A percentile compares a stretch with the other conserved stretches of the same genome.
phyloP scores from a whole-genome alignment of 352 stramenopile genomes.

The Globisporangium middletonii region DNA sequence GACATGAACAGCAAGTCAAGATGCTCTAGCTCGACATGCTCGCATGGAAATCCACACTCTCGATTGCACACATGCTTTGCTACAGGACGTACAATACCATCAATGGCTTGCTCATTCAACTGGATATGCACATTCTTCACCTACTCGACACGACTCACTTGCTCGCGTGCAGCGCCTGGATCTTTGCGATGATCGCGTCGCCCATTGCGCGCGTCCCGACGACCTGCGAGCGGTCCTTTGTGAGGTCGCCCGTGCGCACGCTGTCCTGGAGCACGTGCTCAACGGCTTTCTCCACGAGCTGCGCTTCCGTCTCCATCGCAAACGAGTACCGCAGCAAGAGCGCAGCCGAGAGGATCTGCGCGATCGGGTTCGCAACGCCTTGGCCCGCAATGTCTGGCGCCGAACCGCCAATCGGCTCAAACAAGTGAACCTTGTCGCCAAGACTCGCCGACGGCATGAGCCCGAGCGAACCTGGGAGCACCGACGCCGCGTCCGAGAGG shows the following conservation, averaged over 20 bases:
- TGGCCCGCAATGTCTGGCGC: slow-evolving; percentile 97
- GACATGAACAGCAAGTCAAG: too few relatives aligned
- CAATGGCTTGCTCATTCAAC: too few relatives aligned
- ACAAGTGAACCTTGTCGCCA: slow-evolving; percentile 88
- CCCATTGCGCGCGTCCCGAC: slow-evolving; percentile 74
- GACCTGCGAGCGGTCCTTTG: slow-evolving; percentile 40
- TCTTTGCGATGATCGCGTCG: slow-evolving; percentile 76
- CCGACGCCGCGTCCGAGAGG: slow-evolving; percentile 96
- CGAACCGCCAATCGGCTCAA: slow-evolving; percentile 97
- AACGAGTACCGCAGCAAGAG: slow-evolving; percentile 97
- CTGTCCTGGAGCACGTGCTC: slow-evolving; percentile 80
- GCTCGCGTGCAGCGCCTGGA: slow-evolving; percentile 37
- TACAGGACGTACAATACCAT: too few relatives aligned
- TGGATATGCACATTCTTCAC: neutral
- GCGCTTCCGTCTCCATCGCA: slow-evolving; percentile 71
- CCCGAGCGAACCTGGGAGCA: slow-evolving; percentile 96
- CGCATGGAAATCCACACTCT: too few relatives aligned
- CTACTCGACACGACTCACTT: too few relatives aligned
- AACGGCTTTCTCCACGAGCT: slow-evolving; percentile 76
- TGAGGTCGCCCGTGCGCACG: slow-evolving; percentile 83
- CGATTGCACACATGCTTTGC: too few relatives aligned
- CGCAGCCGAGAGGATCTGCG: slow-evolving; percentile 96
- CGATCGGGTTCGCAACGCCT: slow-evolving; percentile 96
- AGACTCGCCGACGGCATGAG: slow-evolving; percentile 98
- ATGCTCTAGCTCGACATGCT: too few relatives aligned